phyloP scores from a whole-genome alignment of 164 flowering plant genomes.

The Hamamelis virginiana region DNA sequence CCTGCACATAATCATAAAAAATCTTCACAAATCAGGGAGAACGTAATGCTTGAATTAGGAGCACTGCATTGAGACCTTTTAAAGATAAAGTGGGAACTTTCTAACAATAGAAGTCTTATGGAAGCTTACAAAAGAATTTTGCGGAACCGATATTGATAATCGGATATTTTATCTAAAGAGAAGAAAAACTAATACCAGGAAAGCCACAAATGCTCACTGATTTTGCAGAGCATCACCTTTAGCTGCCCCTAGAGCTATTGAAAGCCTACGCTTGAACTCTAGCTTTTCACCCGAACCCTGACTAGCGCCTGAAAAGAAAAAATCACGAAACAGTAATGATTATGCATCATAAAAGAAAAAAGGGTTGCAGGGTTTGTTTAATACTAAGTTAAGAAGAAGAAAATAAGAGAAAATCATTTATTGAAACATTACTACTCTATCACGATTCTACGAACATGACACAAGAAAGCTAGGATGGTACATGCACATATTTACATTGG shows the following conservation, averaged over 20 bases:
- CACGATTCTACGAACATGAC: not conserved
- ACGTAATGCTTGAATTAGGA: slow-evolving; percentile 11
- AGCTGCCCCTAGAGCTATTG: slow-evolving; percentile 91
- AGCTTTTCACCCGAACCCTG: slow-evolving; percentile 61
- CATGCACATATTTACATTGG: not conserved
- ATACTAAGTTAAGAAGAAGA: not conserved
- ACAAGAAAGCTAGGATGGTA: not conserved
- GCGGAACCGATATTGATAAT: slow-evolving; percentile 19
- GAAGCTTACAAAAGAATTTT: slow-evolving; percentile 20
- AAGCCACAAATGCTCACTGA: slow-evolving; percentile 82
- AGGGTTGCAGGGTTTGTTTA: not conserved
- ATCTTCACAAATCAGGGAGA: too few species aligned
- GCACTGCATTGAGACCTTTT: slow-evolving; percentile 8
- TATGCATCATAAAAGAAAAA: not conserved
- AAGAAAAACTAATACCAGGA: slow-evolving; percentile 56
- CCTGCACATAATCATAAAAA: slow-evolving; percentile 44
- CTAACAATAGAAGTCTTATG: slow-evolving; percentile 5
- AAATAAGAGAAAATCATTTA: not conserved
- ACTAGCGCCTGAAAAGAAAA: slow-evolving; percentile 51
- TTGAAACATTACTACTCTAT: too few species aligned
- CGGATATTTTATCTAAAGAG: slow-evolving; percentile 18
- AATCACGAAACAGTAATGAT: not conserved
- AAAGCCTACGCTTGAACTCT: slow-evolving; percentile 82
- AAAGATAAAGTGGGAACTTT: not conserved
- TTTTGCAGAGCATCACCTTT: slow-evolving; percentile 96